phyloP scores from a whole-genome alignment of 352 stramenopile genomes.

The Thalassiosira livingstoniorum region DNA sequence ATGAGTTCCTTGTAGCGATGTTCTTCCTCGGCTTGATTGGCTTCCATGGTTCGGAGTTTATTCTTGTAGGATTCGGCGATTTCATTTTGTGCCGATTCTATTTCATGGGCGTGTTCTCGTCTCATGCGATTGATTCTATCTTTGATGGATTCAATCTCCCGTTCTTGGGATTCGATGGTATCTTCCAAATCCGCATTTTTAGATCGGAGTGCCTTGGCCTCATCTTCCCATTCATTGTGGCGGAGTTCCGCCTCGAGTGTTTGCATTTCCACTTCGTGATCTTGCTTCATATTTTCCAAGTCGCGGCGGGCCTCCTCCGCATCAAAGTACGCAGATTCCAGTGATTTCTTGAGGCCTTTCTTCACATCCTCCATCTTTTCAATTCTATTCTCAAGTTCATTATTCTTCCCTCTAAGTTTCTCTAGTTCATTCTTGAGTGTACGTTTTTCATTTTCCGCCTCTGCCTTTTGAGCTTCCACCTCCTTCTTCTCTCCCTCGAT shows the following conservation, averaged over 20 bases:
- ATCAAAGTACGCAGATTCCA: constrained; percentile 55
- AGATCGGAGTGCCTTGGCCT: constrained; percentile 27
- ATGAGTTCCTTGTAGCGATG: constrained; percentile 30
- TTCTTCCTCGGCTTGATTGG: constrained; percentile 43
- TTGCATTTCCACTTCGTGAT: constrained; percentile 37
- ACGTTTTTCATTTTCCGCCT: constrained; percentile 18
- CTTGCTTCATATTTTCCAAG: constrained; percentile 22
- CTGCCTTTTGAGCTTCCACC: constrained; percentile 8
- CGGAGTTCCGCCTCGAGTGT: constrained; percentile 26
- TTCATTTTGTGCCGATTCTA: constrained; percentile 48
- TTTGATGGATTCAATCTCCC: constrained; percentile 42
- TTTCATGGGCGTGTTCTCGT: constrained; percentile 21
- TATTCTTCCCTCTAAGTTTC: constrained; percentile 27
- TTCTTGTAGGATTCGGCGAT: constrained; percentile 54
- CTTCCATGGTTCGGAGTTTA: constrained; percentile 47
- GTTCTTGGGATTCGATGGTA: constrained; percentile 36
- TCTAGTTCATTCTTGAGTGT: constrained; percentile 32
- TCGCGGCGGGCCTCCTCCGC: constrained; percentile 44
- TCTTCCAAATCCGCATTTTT: constrained; percentile 34
- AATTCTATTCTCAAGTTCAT: constrained; percentile 33
- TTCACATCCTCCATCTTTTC: constrained; percentile 54
- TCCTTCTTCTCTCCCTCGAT: constrained; percentile 30
- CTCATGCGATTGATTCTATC: constrained; percentile 25
- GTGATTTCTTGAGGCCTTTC: constrained; percentile 51
- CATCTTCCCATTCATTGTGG: constrained; percentile 24